phyloP scores from a whole-genome alignment of 495 filamentous ascomycete genomes.

The Corynascus novoguineensis region DNA sequence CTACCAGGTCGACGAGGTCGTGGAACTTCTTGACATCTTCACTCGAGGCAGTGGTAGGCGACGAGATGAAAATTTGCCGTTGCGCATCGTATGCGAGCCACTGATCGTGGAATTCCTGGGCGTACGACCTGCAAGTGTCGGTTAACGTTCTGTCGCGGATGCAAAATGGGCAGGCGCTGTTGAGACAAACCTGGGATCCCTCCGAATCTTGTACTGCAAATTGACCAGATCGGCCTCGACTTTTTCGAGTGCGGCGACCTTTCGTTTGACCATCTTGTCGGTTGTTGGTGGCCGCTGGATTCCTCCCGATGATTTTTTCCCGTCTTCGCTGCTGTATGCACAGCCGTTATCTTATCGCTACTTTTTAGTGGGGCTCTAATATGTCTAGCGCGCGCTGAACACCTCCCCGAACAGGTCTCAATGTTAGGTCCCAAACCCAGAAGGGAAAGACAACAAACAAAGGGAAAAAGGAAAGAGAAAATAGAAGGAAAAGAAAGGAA shows the following conservation, averaged over 20 bases:
- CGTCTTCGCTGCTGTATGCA: background rate
- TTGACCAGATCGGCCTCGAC: conserved; percentile 86
- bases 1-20: conserved; percentile 74
- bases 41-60: conserved; percentile 68
- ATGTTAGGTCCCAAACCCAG: no score
- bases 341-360: conserved; percentile 19
- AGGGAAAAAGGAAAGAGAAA: no score
- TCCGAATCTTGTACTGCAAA: conserved; percentile 80
- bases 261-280: conserved; percentile 69
- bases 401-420: no score
- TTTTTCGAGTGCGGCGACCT: conserved; percentile 87
- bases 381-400: no score
- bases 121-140: conserved; percentile 58
- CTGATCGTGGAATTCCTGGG: conserved; percentile 79
- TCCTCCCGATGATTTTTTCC: background rate
- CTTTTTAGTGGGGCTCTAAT: conserved; percentile 20
- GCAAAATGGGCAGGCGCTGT: background rate
- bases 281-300: background rate
- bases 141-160: conserved; percentile 1
- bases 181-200: conserved; percentile 64
- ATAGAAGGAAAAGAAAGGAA: no score
- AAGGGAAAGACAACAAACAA: no score
- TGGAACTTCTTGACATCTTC: conserved; percentile 72
- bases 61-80: conserved; percentile 79
- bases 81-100: conserved; percentile 90